Base-by-base conservation (phyloP, 2,329 filamentous ascomycete genomes). In the Colletotrichum trifolii region DNA sequence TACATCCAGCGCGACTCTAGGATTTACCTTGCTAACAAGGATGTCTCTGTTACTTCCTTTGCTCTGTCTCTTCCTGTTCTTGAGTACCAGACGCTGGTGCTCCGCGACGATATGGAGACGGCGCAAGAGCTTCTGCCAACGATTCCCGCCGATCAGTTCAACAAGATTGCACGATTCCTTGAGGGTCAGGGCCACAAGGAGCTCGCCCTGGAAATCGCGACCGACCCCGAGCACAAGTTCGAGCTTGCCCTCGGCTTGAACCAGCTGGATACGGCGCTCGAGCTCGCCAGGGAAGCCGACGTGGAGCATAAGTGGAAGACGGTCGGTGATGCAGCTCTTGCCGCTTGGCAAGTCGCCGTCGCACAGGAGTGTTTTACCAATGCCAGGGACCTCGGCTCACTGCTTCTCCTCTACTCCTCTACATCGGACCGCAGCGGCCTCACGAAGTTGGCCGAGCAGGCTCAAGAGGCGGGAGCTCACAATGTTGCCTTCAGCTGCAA, bases 251-350 rank as follows among this genome's bases (percentile, higher is more conserved):
- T 99, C 38, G 86, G 89, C 3, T 84, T 99, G 47, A 93, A 91
- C 72, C 91, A 96, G 68, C 87, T 98, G 12, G 87, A 94, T 45
- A 92, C 95, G 73, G 95, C 95, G 1, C 85, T 97, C 3, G 89
- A 94, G 66, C 88, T 98, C 54, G 95, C 96, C 7, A 87, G 89
- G 45, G 85, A 91, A 76, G 91, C 93, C 10, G 91, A 97, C 69
- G 92, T 89, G 1, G 96, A 98, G 76, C 95, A 98, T 81, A 97
- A 97, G 80, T 99, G 96, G 96, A 98, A 98, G 85, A 94, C 89
- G 4, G 93, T 99, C 5, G 96, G 96, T 66, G 96, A 99, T 72
- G 92, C 94, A 1, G 96, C 96, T 2, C 86, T 99, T 45, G 81
- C 89, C 9, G 90, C 83, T 1, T 99, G 95, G 96, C 90, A 99